A percentile compares a stretch with the other conserved stretches of the same genome.
These are phyloP conservation scores for Ceratocystis eucalypticola DNA, from an alignment of 2,329 filamentous ascomycete genomes.

Conservation along the genomic window DNA sequence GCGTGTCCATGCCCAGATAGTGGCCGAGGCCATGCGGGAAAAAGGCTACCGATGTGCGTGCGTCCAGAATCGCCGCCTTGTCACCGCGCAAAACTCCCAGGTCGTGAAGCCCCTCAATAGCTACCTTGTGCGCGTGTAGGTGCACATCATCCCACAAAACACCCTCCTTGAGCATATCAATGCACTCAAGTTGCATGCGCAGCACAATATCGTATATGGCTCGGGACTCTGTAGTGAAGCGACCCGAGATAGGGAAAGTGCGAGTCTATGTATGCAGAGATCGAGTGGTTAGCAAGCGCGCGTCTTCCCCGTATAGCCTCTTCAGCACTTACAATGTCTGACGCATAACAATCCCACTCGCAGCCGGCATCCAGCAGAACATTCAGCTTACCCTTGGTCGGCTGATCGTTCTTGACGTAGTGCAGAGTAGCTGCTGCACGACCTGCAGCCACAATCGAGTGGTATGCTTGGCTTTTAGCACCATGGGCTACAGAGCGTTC, in stretches of 20 bases:
- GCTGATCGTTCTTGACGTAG: slow-evolving; percentile 67
- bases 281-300: not conserved
- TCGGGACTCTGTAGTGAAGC: slow-evolving; percentile 54
- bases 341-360: slow-evolving; percentile 60
- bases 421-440: slow-evolving; percentile 73
- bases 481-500: slow-evolving; percentile 61
- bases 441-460: slow-evolving; percentile 71
- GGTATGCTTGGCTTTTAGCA: slow-evolving; percentile 73
- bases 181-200: slow-evolving; percentile 73
- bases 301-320: not conserved
- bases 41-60: slow-evolving; percentile 75
- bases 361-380: slow-evolving; percentile 74
- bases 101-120: slow-evolving; percentile 62
- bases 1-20: slow-evolving; percentile 84
- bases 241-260: slow-evolving; percentile 68
- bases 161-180: slow-evolving; percentile 56
- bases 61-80: slow-evolving; percentile 58
- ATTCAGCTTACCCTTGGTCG: slow-evolving; percentile 58
- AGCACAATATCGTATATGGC: slow-evolving; percentile 73
- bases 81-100: slow-evolving; percentile 61
- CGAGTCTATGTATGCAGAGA: slow-evolving; percentile 45
- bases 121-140: slow-evolving; percentile 62
- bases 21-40: slow-evolving; percentile 86
- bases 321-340: slow-evolving; percentile 43
- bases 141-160: slow-evolving; percentile 74